A percentile compares a stretch with the other conserved stretches of the same genome.
Conservation (phyloP, 345 rosid species). For the Lepidium aucheri region DNA sequence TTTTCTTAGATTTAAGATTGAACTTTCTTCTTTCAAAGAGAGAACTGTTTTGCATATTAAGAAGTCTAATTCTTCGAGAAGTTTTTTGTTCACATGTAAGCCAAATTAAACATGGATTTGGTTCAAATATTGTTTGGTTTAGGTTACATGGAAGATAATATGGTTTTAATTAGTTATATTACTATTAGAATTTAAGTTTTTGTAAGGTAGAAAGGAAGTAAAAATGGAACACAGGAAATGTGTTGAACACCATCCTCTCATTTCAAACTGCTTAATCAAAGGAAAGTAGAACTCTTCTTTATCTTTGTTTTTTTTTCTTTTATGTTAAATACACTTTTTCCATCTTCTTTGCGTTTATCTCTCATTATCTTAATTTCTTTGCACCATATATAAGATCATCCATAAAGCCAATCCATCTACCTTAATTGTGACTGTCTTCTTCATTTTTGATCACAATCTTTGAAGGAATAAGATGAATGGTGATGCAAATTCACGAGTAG, state of each 20-base stretch:
- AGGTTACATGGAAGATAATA: background rate
- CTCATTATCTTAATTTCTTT: background rate
- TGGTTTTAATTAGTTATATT: background rate
- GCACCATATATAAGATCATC: slow-evolving; percentile 3
- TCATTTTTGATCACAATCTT: slow-evolving; percentile 22
- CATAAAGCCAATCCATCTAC: background rate
- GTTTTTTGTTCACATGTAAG: too few relatives aligned
- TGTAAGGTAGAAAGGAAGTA: background rate
- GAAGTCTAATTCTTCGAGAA: too few relatives aligned
- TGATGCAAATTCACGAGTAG: slow-evolving; percentile 27
- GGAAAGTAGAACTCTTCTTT: slow-evolving; percentile 4
- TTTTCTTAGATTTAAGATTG: too few relatives aligned
- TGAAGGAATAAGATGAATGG: slow-evolving; percentile 26
- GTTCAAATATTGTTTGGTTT: background rate
- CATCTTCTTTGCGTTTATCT: slow-evolving; percentile 40
- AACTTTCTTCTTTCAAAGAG: too few relatives aligned
- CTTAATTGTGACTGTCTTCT: background rate
- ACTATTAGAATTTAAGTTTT: background rate
- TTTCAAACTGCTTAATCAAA: slow-evolving; percentile 29
- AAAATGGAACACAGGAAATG: slow-evolving; percentile 36
- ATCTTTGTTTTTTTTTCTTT: background rate
- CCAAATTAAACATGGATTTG: too few relatives aligned
- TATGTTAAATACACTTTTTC: too few relatives aligned
- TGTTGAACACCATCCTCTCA: slow-evolving; percentile 28
- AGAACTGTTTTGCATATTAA: too few relatives aligned